Evolutionary conservation across 257 asterid genomes (phyloP).

Genomic region (Vinca minor): DNA sequence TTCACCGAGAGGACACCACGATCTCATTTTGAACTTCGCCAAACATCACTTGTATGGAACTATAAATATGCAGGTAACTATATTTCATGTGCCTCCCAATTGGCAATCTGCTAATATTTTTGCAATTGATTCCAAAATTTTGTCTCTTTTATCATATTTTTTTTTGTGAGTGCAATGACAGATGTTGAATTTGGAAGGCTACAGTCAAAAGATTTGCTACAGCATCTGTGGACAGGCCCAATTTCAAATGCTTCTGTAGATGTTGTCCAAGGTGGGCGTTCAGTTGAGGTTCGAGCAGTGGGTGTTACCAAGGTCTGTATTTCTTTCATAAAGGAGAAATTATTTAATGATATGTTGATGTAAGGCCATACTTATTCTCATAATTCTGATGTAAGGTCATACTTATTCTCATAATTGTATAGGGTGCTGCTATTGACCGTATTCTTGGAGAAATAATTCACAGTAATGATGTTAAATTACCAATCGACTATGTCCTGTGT

Average conservation of each 20-base stretch:
- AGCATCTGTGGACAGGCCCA: slow-evolving; percentile 92
- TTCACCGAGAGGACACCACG: slow-evolving; percentile 92
- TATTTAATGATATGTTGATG: background rate
- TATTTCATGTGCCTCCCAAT: background rate
- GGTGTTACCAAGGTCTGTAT: slow-evolving; percentile 78
- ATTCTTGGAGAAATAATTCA: slow-evolving; percentile 89
- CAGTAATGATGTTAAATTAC: slow-evolving; percentile 50
- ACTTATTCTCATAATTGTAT: slow-evolving; percentile 17
- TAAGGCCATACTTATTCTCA: background rate
- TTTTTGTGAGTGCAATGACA: slow-evolving; percentile 18
- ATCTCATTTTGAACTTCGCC: slow-evolving; percentile 81
- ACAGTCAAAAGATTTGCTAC: slow-evolving; percentile 79
- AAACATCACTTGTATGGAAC: slow-evolving; percentile 87
- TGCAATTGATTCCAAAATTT: background rate
- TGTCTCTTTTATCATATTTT: slow-evolving; percentile 6
- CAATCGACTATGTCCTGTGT: slow-evolving; percentile 79
- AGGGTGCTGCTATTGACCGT: slow-evolving; percentile 99
- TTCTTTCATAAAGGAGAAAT: slow-evolving; percentile 3
- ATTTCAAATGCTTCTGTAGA: slow-evolving; percentile 89
- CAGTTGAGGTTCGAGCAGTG: slow-evolving; percentile 90
- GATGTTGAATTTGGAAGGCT: slow-evolving; percentile 92
- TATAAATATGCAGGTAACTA: slow-evolving; percentile 77
- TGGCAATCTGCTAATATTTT: background rate
- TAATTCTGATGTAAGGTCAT: too few species aligned
- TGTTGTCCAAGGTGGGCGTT: slow-evolving; percentile 83